Evolutionary conservation across 306 rosid species (phyloP).

Genomic region (Rosa persica): DNA sequence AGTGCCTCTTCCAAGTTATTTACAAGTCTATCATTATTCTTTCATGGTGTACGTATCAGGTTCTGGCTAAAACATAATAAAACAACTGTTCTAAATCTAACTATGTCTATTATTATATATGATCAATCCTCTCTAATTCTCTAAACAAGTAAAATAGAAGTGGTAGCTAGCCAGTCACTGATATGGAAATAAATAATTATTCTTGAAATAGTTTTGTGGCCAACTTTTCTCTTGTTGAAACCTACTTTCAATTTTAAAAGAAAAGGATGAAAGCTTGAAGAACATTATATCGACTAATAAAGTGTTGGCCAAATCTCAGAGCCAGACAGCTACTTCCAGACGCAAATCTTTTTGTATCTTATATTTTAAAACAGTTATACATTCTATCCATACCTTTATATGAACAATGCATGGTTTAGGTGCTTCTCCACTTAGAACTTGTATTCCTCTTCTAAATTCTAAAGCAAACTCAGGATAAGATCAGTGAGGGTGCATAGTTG

Average conservation of each 20-base stretch:
- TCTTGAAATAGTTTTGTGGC: constrained; percentile 4
- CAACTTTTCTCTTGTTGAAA: constrained; percentile 22
- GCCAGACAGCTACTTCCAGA: constrained; percentile 45
- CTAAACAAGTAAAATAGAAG: constrained; percentile 18
- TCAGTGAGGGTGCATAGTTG: neutral
- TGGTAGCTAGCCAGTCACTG: constrained; percentile 24
- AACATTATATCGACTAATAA: constrained; percentile 45
- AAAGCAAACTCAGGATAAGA: constrained; percentile 47
- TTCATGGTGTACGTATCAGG: constrained; percentile 43
- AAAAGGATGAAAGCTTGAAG: constrained; percentile 24
- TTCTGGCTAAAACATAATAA: constrained; percentile 15
- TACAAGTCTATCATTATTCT: neutral
- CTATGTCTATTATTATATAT: constrained; percentile 7
- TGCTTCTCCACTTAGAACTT: constrained; percentile 58
- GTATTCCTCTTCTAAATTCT: constrained; percentile 29
- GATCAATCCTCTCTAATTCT: constrained; percentile 6
- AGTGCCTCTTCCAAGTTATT: constrained; percentile 20
- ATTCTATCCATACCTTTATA: constrained; percentile 19
- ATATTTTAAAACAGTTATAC: constrained; percentile 16
- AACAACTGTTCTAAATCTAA: constrained; percentile 6
- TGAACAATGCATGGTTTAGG: constrained; percentile 29
- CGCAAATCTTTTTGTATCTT: constrained; percentile 31
- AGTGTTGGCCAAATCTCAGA: constrained; percentile 47
- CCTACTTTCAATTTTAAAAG: constrained; percentile 42
- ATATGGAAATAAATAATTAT: neutral